Conservation (phyloP, 176 grass and related monocot species). For the Dactylis glomerata region DNA sequence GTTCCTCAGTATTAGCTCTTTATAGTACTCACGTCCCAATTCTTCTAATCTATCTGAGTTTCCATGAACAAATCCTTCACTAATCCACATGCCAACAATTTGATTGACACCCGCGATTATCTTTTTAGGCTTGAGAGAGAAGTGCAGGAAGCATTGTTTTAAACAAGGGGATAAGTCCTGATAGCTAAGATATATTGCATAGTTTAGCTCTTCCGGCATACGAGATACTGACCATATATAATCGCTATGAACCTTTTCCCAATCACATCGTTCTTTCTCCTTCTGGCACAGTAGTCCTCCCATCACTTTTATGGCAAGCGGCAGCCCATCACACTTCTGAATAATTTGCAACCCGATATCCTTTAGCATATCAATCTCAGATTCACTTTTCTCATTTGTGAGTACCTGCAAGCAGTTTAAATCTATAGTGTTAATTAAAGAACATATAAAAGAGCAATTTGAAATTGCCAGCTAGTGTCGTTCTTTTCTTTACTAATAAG, state of each 20-base stretch:
- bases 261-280: neutral
- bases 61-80: neutral
- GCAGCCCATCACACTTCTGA: neutral
- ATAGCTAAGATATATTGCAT: neutral
- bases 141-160: neutral
- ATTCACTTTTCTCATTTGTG: no score
- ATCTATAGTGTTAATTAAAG: neutral
- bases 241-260: neutral
- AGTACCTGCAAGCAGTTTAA: neutral
- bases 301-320: neutral
- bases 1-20: neutral
- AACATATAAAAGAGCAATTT: neutral
- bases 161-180: neutral
- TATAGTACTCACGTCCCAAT: neutral
- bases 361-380: neutral
- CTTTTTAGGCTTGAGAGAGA: neutral
- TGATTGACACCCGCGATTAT: neutral
- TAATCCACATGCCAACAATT: neutral
- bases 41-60: neutral
- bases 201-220: neutral
- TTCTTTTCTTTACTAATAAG: neutral
- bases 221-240: neutral
- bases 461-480: neutral
- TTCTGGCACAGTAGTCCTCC: neutral
- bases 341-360: neutral